A percentile compares a stretch with the other conserved stretches of the same genome.
These are phyloP conservation scores for Onygenales sp. DNA, from an alignment of 2,329 filamentous ascomycete species.

Conservation along the genomic window DNA sequence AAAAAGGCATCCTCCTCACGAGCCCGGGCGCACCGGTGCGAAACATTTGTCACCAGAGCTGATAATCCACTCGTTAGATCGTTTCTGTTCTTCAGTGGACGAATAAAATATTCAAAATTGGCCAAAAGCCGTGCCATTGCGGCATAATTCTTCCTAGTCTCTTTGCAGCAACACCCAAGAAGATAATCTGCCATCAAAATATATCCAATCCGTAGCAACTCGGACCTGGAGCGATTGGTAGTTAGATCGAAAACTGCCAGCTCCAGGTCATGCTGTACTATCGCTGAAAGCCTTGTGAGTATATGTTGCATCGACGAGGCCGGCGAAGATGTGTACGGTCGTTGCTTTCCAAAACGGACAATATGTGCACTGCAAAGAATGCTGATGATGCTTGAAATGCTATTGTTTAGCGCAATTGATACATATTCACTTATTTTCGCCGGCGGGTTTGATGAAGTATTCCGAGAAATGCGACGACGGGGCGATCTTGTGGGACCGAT, in stretches of 20 bases:
- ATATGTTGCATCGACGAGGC: conserved; percentile 7
- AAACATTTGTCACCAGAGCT: conserved; percentile 23
- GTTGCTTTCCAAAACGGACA: not conserved
- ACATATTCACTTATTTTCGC: conserved; percentile 2
- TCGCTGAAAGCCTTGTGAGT: conserved; percentile 3
- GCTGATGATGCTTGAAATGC: conserved; percentile 12
- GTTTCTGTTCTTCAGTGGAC: conserved; percentile 19
- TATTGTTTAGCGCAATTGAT: conserved; percentile 9
- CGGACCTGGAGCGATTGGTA: not conserved
- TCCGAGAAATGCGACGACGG: not conserved
- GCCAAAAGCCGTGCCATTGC: conserved; percentile 5
- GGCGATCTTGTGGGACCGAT: not conserved
- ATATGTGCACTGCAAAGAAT: conserved; percentile 9
- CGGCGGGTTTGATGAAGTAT: not conserved
- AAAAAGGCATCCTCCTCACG: conserved; percentile 13
- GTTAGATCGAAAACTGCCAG: not conserved
- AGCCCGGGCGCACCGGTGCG: conserved; percentile 22
- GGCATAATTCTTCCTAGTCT: not conserved
- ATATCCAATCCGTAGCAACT: conserved; percentile 8
- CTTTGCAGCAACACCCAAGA: not conserved
- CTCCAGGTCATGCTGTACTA: conserved; percentile 7
- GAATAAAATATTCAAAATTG: conserved; percentile 22
- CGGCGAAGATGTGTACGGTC: not conserved
- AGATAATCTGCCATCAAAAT: conserved; percentile 11
- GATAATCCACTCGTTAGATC: conserved; percentile 26